Evolutionary conservation across 148 eudicot species (phyloP).

Genomic region (Chenopodium quinoa): DNA sequence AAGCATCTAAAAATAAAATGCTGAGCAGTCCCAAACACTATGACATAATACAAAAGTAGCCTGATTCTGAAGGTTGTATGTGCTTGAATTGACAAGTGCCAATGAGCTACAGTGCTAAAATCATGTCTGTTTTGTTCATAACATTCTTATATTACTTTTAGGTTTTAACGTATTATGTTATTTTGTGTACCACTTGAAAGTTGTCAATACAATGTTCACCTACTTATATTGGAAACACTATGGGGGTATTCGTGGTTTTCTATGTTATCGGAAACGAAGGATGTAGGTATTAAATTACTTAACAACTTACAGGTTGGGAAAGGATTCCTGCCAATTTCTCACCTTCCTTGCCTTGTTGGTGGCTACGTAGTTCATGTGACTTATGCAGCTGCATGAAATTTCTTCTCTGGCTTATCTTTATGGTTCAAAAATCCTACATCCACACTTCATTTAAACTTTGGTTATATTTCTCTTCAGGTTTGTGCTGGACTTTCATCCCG

Average conservation of each 20-base stretch:
- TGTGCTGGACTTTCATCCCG: conserved; percentile 99
- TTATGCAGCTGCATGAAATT: conserved; percentile 8
- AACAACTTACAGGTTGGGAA: not conserved
- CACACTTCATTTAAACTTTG: conserved; percentile 1
- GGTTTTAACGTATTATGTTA: not conserved
- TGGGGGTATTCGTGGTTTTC: not conserved
- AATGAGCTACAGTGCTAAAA: not conserved
- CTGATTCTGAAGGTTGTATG: not conserved
- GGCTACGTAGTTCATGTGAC: not conserved
- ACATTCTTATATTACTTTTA: not conserved
- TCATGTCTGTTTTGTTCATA: not conserved
- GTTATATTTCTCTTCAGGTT: conserved; percentile 56
- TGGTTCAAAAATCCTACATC: not conserved
- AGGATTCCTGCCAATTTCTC: not conserved
- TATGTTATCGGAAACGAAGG: not conserved
- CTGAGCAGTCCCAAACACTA: too few relatives aligned
- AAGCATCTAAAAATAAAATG: too few relatives aligned
- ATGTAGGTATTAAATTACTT: not conserved
- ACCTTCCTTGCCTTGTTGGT: not conserved
- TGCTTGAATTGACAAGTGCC: not conserved
- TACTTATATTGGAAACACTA: not conserved
- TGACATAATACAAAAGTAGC: too few relatives aligned
- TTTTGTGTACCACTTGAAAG: not conserved
- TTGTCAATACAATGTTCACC: not conserved
- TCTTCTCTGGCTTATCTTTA: not conserved